Conservation (phyloP, 306 rosid genomes). For the Prunus davidiana region DNA sequence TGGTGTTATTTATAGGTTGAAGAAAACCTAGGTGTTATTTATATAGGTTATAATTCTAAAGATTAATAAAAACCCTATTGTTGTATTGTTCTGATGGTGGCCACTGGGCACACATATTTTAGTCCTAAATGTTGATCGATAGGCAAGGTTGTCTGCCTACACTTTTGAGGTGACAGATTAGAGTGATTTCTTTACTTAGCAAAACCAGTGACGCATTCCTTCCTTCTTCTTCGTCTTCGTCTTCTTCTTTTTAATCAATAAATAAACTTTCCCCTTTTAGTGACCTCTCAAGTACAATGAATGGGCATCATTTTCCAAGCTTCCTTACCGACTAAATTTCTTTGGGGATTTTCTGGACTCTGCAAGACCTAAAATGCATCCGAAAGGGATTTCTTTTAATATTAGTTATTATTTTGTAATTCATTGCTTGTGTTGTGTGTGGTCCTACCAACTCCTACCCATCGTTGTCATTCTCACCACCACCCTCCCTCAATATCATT, state of each 20-base stretch:
- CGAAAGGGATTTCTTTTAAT: not conserved
- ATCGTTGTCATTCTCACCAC: constrained; percentile 17
- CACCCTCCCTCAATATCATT: not conserved
- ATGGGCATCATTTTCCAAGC: not conserved
- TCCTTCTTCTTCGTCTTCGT: not conserved
- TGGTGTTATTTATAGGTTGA: not conserved
- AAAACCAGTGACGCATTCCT: not conserved
- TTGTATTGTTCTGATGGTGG: no score
- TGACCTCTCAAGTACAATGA: constrained; percentile 11
- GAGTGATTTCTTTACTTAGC: not conserved
- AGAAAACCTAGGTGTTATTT: not conserved
- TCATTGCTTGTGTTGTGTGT: constrained; percentile 2
- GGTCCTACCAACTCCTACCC: constrained; percentile 4
- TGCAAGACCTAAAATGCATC: not conserved
- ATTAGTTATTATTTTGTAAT: constrained; percentile 16
- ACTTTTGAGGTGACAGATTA: no score
- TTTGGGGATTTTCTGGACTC: constrained; percentile 29
- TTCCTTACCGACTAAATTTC: constrained; percentile 8
- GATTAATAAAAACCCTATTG: no score
- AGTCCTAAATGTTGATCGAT: not conserved
- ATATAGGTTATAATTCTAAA: no score
- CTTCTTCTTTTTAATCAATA: no score
- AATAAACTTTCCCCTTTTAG: not conserved
- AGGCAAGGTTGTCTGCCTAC: no score
- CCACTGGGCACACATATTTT: not conserved